Evolutionary conservation across 495 filamentous ascomycete species (phyloP).

Genomic region (Halenospora varia): DNA sequence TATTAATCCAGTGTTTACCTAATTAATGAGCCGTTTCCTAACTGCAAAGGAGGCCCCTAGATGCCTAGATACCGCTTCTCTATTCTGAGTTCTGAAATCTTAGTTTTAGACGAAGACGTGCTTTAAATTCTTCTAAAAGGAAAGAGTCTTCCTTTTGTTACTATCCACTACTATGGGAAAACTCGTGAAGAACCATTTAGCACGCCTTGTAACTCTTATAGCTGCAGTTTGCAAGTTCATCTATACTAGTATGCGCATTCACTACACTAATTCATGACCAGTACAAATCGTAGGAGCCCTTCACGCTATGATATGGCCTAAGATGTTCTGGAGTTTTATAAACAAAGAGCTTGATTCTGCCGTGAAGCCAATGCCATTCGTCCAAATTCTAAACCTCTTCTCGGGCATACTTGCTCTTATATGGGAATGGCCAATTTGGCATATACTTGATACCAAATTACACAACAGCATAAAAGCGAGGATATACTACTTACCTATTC

Average conservation of each 20-base stretch:
- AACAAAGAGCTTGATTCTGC: not conserved
- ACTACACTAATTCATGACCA: not conserved
- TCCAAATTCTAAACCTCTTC: not conserved
- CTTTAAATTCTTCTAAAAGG: no score
- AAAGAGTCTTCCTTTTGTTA: not conserved
- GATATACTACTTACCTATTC: not conserved
- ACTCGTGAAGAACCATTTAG: not conserved
- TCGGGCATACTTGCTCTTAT: not conserved
- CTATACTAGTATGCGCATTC: not conserved
- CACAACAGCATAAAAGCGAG: not conserved
- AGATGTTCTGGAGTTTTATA: not conserved
- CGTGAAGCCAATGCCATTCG: not conserved
- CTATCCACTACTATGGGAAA: not conserved
- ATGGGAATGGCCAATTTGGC: not conserved
- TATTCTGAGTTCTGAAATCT: no score
- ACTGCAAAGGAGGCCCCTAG: no score
- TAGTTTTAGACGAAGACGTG: no score
- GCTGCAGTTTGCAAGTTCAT: not conserved
- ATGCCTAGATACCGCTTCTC: no score
- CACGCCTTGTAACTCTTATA: not conserved
- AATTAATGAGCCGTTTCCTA: no score
- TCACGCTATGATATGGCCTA: not conserved
- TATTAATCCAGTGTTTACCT: no score
- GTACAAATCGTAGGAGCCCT: not conserved
- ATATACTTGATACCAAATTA: not conserved